Percentiles rank a stretch among this genome's conserved stretches.
phyloP scores from a whole-genome alignment of 208 protist genomes.

The Leishmania mexicana region DNA sequence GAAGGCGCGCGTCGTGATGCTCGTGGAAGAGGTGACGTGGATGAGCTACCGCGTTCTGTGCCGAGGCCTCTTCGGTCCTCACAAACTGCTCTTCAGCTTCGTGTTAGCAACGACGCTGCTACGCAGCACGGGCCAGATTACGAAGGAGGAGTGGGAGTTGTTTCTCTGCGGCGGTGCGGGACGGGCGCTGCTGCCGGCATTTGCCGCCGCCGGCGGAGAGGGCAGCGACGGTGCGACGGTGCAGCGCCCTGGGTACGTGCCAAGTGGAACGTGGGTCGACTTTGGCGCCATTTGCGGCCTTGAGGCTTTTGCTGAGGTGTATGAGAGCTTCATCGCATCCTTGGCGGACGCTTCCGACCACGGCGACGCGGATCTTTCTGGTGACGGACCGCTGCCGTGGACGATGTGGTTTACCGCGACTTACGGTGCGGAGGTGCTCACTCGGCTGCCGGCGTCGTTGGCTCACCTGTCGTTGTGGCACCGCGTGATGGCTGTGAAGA shows the following conservation, averaged over 20 bases:
- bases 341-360: neutral
- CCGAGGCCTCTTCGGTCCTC: conserved; percentile 93
- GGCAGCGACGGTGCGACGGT: conserved; percentile 30
- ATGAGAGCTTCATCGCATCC: conserved; percentile 62
- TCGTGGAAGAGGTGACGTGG: conserved; percentile 81
- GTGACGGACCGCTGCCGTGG: conserved; percentile 53
- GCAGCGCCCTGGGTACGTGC: conserved; percentile 83
- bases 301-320: conserved; percentile 80
- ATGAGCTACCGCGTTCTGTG: conserved; percentile 92
- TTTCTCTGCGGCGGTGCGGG: conserved; percentile 85
- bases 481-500: conserved; percentile 84
- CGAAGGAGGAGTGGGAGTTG: conserved; percentile 84
- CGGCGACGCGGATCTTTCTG: neutral
- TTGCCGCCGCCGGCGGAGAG: conserved; percentile 21
- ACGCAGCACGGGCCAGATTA: conserved; percentile 50
- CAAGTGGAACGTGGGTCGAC: conserved; percentile 91
- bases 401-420: conserved; percentile 81
- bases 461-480: conserved; percentile 74
- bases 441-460: conserved; percentile 37
- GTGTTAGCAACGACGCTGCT: conserved; percentile 88
- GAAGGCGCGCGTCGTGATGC: conserved; percentile 62
- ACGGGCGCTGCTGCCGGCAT: conserved; percentile 28
- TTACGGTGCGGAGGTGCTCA: conserved; percentile 76
- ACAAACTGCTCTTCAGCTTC: conserved; percentile 96
- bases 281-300: conserved; percentile 86